Conservation (phyloP, 495 filamentous ascomycete genomes). For the Annulohypoxylon moriforme region DNA sequence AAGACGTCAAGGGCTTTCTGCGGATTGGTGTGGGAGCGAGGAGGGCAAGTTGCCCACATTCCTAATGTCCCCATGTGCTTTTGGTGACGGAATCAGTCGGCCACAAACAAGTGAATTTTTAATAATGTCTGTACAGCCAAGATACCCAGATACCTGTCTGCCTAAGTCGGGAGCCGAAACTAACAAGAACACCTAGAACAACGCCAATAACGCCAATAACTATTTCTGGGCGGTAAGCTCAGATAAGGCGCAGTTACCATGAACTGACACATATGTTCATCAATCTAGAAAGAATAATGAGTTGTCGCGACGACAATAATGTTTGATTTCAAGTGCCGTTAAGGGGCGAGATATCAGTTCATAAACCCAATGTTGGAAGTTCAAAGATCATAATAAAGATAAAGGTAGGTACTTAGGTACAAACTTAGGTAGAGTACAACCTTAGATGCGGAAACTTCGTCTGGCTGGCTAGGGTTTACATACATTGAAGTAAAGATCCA, state of each 20-base stretch:
- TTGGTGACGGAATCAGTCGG: constrained; percentile 22
- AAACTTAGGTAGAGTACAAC: neutral
- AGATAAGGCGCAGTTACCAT: neutral
- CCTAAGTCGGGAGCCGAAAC: neutral
- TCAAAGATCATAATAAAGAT: neutral
- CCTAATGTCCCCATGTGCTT: neutral
- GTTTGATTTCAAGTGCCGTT: neutral
- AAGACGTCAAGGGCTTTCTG: neutral
- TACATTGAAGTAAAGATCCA: neutral
- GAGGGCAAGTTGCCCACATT: constrained; percentile 22
- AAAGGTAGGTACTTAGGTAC: neutral
- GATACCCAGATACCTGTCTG: constrained; percentile 10
- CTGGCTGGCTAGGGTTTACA: neutral
- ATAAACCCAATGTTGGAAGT: neutral
- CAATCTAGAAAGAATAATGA: neutral
- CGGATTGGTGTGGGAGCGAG: constrained; percentile 21
- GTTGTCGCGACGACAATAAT: neutral
- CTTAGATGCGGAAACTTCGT: neutral
- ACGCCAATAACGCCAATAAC: neutral
- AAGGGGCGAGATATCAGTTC: neutral
- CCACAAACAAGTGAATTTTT: constrained; percentile 10
- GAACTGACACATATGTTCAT: neutral
- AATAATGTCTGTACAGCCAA: neutral
- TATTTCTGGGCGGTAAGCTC: neutral
- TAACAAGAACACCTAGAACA: neutral